Evolutionary conservation across 139 green algal genomes (phyloP).

Genomic region (Penium margaritaceum): DNA sequence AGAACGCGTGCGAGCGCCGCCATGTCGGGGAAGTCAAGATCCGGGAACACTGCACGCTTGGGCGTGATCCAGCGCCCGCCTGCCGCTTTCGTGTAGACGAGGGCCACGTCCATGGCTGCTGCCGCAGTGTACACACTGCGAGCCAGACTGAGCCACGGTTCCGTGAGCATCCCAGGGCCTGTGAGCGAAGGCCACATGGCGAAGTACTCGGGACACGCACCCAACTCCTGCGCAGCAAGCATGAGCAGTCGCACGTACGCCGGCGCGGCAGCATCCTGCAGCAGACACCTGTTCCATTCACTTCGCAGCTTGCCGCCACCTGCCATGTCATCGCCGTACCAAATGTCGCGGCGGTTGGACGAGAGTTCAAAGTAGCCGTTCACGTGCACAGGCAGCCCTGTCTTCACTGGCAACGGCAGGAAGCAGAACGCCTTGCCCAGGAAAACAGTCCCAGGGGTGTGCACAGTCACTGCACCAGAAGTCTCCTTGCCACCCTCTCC

Average conservation of each 20-base stretch:
- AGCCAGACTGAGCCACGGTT: conserved; percentile 44
- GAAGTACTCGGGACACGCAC: conserved; percentile 44
- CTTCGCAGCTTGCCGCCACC: conserved; percentile 51
- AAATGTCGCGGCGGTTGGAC: conserved; percentile 57
- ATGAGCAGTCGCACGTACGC: conserved; percentile 54
- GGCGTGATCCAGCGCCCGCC: conserved; percentile 40
- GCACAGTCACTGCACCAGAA: too few species aligned
- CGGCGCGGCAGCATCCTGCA: conserved; percentile 53
- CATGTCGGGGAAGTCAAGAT: conserved; percentile 3
- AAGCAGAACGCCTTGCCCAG: conserved; percentile 70
- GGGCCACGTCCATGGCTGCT: conserved; percentile 8
- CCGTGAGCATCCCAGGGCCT: too few species aligned
- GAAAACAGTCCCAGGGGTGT: background rate
- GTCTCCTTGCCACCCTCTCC: too few species aligned
- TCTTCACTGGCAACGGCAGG: conserved; percentile 65
- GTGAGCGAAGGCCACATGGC: too few species aligned
- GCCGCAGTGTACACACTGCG: conserved; percentile 22
- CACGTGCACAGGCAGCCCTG: conserved; percentile 63
- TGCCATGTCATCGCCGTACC: conserved; percentile 57
- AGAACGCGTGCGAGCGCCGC: conserved; percentile 40
- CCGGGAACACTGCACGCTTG: conserved; percentile 39
- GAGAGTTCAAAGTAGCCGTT: conserved; percentile 78
- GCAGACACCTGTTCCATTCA: conserved; percentile 58
- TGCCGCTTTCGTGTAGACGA: conserved; percentile 25
- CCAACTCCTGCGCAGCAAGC: conserved; percentile 47